Percentiles rank a stretch among this genome's conserved stretches.
phyloP scores from a whole-genome alignment of 2,329 filamentous ascomycete species.

The Fusarium albidum region DNA sequence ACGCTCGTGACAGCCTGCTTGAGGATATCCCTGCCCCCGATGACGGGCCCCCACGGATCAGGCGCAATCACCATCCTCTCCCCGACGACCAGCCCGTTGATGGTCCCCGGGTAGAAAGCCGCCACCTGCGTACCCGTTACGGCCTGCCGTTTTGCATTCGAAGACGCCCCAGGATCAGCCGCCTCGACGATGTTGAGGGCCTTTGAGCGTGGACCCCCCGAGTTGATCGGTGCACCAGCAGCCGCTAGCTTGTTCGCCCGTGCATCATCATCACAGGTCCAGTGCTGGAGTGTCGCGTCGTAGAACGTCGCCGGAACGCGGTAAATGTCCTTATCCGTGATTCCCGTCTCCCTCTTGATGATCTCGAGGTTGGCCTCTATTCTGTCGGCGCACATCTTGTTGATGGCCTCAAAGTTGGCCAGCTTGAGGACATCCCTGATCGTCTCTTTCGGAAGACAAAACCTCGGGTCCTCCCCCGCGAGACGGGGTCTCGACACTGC shows the following conservation, averaged over 20 bases:
- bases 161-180: background rate
- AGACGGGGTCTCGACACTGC: slow-evolving; percentile 23
- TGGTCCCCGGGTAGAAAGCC: slow-evolving; percentile 21
- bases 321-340: slow-evolving; percentile 35
- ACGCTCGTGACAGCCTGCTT: slow-evolving; percentile 22
- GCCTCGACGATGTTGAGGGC: slow-evolving; percentile 26
- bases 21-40: slow-evolving; percentile 35
- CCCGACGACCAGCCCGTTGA: slow-evolving; percentile 37
- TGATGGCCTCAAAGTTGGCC: slow-evolving; percentile 9
- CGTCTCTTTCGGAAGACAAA: slow-evolving; percentile 18
- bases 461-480: background rate
- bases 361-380: slow-evolving; percentile 36
- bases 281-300: background rate
- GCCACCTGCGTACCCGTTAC: background rate
- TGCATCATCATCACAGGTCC: background rate
- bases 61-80: slow-evolving; percentile 25
- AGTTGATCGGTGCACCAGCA: background rate
- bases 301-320: slow-evolving; percentile 34
- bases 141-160: background rate
- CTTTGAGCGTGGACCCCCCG: slow-evolving; percentile 7
- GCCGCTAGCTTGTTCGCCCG: background rate
- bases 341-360: slow-evolving; percentile 36
- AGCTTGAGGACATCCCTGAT: slow-evolving; percentile 29
- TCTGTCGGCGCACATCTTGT: slow-evolving; percentile 17
- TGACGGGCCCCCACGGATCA: slow-evolving; percentile 37